A percentile compares a stretch with the other conserved stretches of the same genome.
phyloP scores from a whole-genome alignment of 768 basidiomycete species.

The Boletus rufocinnamomeus region DNA sequence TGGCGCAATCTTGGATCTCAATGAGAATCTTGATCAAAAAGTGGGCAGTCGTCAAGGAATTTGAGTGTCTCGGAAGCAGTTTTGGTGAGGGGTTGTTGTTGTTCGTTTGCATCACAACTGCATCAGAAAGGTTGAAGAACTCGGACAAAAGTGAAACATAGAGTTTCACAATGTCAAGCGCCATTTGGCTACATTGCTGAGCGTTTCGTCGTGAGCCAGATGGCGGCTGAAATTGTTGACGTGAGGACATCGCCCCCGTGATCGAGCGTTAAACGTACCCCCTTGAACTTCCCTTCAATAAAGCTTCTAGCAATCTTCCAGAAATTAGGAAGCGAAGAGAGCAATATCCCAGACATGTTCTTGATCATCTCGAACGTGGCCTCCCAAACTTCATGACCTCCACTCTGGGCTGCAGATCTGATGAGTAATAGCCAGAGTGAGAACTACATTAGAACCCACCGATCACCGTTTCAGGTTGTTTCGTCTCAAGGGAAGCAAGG shows the following conservation, averaged over 20 bases:
- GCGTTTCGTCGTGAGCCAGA: slow-evolving; percentile 72
- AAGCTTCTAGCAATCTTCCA: slow-evolving; percentile 91
- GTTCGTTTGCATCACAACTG: slow-evolving; percentile 59
- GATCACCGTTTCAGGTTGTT: slow-evolving; percentile 60
- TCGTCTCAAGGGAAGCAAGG: slow-evolving; percentile 59
- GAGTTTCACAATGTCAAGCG: slow-evolving; percentile 79
- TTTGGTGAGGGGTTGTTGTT: slow-evolving; percentile 45
- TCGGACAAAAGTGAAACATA: slow-evolving; percentile 85
- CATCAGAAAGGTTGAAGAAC: slow-evolving; percentile 82
- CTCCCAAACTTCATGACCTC: slow-evolving; percentile 80
- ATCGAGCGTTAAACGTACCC: slow-evolving; percentile 47
- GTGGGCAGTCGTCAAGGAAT: slow-evolving; percentile 79
- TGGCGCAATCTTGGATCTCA: slow-evolving; percentile 85
- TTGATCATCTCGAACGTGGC: slow-evolving; percentile 78
- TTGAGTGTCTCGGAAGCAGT: slow-evolving; percentile 71
- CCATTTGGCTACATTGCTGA: slow-evolving; percentile 83
- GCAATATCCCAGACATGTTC: slow-evolving; percentile 80
- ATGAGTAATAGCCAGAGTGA: neutral
- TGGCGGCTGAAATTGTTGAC: slow-evolving; percentile 25
- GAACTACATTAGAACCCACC: slow-evolving; percentile 41
- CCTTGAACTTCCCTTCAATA: slow-evolving; percentile 91
- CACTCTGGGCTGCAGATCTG: slow-evolving; percentile 55
- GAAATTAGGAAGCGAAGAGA: slow-evolving; percentile 86
- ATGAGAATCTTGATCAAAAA: slow-evolving; percentile 80
- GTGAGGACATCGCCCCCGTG: slow-evolving; percentile 1